Base-by-base conservation (phyloP, 2,329 filamentous ascomycete species). In the Cyphellophora europaea region DNA sequence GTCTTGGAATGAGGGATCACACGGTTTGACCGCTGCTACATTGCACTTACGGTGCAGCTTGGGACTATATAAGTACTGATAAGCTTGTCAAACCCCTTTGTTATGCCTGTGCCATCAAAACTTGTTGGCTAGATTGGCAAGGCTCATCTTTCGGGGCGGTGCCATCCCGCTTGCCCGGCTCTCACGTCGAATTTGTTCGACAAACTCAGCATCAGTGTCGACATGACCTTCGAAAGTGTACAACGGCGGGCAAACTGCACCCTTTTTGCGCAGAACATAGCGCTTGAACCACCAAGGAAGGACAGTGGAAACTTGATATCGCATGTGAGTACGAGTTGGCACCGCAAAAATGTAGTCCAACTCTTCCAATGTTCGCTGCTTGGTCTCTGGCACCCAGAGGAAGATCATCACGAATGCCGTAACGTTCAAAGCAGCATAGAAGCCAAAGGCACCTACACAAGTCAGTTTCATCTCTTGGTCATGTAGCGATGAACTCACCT, bases 391-490 rank as follows among this genome's bases (percentile, higher is more conserved):
- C 1, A 74, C 56, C 51, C 68, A 72, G 27, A 80, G 59, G 59
- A 78, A 79, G 43, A 81, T 80, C 62, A 82, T 71, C 15, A 74
- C 39, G n/a, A 79, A 62, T 0, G 76, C 77, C 2, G 72, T 49
- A 3, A 78, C 45, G 43, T 82, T 82, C 5, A 81, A 57, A 0
- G 58, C 72, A 11, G 59, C 62, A 27, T 33, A 39, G 29, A 80
- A 76, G 3, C 72, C 67, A 45, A 80, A 79, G 2, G 73, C 70
- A 5, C 70, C 70, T 25, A n/a, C 8, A n/a, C n/a, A n/a, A n/a
- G n/a, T n/a, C n/a, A n/a, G n/a, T n/a, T n/a, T n/a, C n/a, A n/a
- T n/a, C n/a, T n/a, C n/a, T n/a, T n/a, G n/a, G n/a, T n/a, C n/a
- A n/a, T n/a, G n/a, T n/a, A n/a, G n/a, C n/a, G n/a, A n/a, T n/a